Evolutionary conservation across 495 filamentous ascomycete species (phyloP), one percentile per base, ranked within the genome.

Genomic region (Melanomma pulvis-pyrius): DNA sequence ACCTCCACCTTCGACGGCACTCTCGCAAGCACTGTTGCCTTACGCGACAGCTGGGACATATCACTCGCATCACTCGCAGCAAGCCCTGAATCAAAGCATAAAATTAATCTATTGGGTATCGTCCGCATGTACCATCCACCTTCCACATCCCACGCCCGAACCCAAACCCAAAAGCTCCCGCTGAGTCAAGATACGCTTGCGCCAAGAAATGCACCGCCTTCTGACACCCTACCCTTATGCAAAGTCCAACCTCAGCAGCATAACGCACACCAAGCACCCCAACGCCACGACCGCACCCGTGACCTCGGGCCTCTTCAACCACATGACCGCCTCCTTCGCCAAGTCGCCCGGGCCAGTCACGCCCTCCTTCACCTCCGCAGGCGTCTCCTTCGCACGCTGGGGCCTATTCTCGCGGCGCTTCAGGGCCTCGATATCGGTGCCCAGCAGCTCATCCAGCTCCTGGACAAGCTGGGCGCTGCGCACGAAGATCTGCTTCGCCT

Each of bases 401-500:
- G 24, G 9, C 58, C 44, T 29, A 26, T 39, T 29, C 59, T 50
- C 57, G 19, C 28, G 41, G 15, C n/a, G 17, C 24, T 24, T 50
- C 13, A 61, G 36, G 22, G 57, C 39, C 51, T 66, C 58, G 15
- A 29, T 13, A 24, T 66, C 58, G 11, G 61, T 67, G 25, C 51
- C 64, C 19, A 68, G 22, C 22, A 29, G 26, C 24, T 67, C 44
- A 68, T 81, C 76, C 11, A 83, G 64, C 47, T 79, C 79, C 19
- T 68, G 41, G 2, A 83, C 80, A 22, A 85, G 49, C 25, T 22
- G 50, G 0, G 73, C 60, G 61, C 80, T 75, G 25, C 54, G 61
- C 2, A 67, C 54, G 68, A 86, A 84, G 26, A 87, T 78, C 0
- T 65, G 41, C 41, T 73, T 44, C 29, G 82, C 78, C 64, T 84